Base-by-base conservation (phyloP, 2,329 filamentous ascomycete genomes). In the Cladosporium velox region DNA sequence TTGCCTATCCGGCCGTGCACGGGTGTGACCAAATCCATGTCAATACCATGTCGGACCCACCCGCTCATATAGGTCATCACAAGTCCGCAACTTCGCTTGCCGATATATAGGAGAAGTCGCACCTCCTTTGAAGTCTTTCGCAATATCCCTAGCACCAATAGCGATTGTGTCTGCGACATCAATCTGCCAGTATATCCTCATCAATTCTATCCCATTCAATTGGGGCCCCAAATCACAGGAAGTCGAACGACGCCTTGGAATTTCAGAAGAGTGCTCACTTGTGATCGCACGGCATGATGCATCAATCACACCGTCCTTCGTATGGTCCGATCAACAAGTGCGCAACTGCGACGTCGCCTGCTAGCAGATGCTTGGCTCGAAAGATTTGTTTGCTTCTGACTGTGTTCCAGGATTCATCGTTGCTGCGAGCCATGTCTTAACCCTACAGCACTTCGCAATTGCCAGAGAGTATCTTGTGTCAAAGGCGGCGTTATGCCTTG, bases 401-500 rank as follows among this genome's bases (percentile, higher is more conserved):
- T 47, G 41, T 47, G 15, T 10, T 47, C n/a, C 7, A 24, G n/a
- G 8, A 21, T 11, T 47, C 12, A 21, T 35, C 11, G 15, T 58
- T 32, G 24, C 4, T 47, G 30, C 18, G 49, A 32, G 21, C 34
- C 34, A 4, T 52, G 24, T 14, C 34, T 51, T 18, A 47, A 26
- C 21, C 62, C 26, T 15, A 75, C 67, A 15, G 72, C 72, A 34
- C 66, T 69, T n/a, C 67, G 60, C 52, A 76, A 59, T 65, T 72
- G 70, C 21, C 64, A 44, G 7, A 75, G 67, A 7, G 71, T 77
- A 26, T 69, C 68, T 3, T 65, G 65, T 6, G 73, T 72, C 67
- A 78, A 54, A 12, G 70, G 66, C 35, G 76, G 76, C 30, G 76
- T 76, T 47, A 78, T 77, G 4, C 76, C 74, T 66, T 75, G 74